Evolutionary conservation across 805 yeast genomes (phyloP).

Genomic region (Schwanniomyces sp.): DNA sequence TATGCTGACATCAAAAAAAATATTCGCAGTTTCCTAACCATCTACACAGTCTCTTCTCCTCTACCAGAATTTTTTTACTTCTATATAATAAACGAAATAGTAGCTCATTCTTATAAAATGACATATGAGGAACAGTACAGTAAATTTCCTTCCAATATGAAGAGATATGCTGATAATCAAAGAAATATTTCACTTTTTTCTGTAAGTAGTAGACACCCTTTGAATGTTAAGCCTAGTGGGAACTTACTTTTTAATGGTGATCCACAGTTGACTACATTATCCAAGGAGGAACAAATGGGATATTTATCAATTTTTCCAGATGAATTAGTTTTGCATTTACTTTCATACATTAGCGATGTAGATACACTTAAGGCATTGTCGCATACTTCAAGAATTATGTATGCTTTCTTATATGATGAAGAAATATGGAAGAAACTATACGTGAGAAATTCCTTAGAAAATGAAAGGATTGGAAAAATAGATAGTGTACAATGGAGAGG

Average conservation of each 20-base stretch:
- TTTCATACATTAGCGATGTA: constrained; percentile 49
- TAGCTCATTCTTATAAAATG: not conserved
- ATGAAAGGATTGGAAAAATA: constrained; percentile 8
- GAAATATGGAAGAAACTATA: constrained; percentile 77
- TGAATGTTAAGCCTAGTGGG: constrained; percentile 76
- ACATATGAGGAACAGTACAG: not conserved
- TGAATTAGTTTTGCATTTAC: constrained; percentile 56
- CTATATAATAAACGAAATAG: not conserved
- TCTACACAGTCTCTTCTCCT: too few species aligned
- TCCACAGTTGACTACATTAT: constrained; percentile 4
- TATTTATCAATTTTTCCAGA: constrained; percentile 54
- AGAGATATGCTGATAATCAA: not conserved
- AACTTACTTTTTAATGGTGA: constrained; percentile 45
- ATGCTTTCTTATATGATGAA: constrained; percentile 73
- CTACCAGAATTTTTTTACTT: too few species aligned
- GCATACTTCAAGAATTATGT: constrained; percentile 62
- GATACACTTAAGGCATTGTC: constrained; percentile 52
- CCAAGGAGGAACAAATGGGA: constrained; percentile 49
- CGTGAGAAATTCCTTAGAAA: constrained; percentile 13
- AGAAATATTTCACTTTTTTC: constrained; percentile 13
- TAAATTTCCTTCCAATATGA: not conserved
- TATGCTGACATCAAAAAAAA: too few species aligned
- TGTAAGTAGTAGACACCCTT: constrained; percentile 56
- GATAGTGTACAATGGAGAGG: constrained; percentile 59
- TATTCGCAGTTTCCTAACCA: too few species aligned